phyloP scores from a whole-genome alignment of 2,329 filamentous ascomycete species.

The Elsinoe necatrix region DNA sequence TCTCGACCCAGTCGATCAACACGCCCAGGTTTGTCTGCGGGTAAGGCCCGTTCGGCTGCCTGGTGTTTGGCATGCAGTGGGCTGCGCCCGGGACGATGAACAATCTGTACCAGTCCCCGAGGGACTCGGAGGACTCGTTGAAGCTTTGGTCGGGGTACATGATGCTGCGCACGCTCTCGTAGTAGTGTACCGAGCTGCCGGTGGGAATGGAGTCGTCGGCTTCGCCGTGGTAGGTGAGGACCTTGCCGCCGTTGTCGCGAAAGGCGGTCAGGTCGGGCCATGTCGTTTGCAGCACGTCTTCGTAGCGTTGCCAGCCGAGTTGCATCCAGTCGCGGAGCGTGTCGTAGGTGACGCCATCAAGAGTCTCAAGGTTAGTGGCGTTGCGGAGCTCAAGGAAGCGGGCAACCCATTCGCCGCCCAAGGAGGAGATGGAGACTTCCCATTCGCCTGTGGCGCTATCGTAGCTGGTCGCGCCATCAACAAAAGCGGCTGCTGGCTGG shows the following conservation, averaged over 20 bases:
- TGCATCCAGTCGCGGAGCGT: slow-evolving; percentile 49
- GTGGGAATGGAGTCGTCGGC: slow-evolving; percentile 46
- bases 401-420: slow-evolving; percentile 37
- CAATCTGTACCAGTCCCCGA: slow-evolving; percentile 48
- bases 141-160: slow-evolving; percentile 40
- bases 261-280: slow-evolving; percentile 46
- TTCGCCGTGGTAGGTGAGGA: slow-evolving; percentile 53
- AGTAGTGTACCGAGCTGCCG: slow-evolving; percentile 48
- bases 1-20: slow-evolving; percentile 47
- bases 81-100: slow-evolving; percentile 48
- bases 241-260: slow-evolving; percentile 44
- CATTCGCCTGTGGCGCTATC: slow-evolving; percentile 28
- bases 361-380: slow-evolving; percentile 35
- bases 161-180: slow-evolving; percentile 43
- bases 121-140: slow-evolving; percentile 33
- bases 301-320: slow-evolving; percentile 41
- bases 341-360: slow-evolving; percentile 47
- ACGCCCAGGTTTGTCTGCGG: slow-evolving; percentile 39
- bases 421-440: slow-evolving; percentile 28
- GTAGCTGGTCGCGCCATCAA: slow-evolving; percentile 32
- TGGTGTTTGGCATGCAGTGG: slow-evolving; percentile 42
- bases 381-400: slow-evolving; percentile 36
- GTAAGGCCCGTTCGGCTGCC: slow-evolving; percentile 31
- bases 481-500: slow-evolving; percentile 27
- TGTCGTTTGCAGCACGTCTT: slow-evolving; percentile 47